Conservation (phyloP, 257 asterid species). For the Nicotiana paniculata region DNA sequence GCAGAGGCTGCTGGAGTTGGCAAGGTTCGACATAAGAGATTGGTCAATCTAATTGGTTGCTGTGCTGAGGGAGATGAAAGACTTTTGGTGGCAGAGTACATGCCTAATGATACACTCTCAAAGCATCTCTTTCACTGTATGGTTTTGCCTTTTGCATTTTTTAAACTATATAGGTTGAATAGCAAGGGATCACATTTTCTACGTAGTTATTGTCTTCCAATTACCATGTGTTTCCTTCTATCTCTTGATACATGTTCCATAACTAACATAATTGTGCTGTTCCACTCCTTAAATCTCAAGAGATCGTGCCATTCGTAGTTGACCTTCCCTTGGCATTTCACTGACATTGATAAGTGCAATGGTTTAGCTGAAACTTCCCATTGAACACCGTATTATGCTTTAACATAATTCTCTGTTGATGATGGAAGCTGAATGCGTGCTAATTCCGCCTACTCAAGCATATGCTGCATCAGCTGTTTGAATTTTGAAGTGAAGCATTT, state of each 20-base stretch:
- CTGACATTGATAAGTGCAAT: neutral
- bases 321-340: neutral
- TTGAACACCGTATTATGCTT: neutral
- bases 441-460: neutral
- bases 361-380: neutral
- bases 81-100: slow-evolving; percentile 79
- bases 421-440: neutral
- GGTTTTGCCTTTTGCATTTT: slow-evolving; percentile 9
- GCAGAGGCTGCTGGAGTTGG: slow-evolving; percentile 95
- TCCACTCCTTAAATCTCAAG: neutral
- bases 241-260: neutral
- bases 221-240: neutral
- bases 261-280: neutral
- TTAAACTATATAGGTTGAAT: neutral
- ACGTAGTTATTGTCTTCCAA: neutral
- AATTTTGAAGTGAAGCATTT: neutral
- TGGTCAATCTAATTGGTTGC: slow-evolving; percentile 85
- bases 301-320: neutral
- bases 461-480: neutral
- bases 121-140: slow-evolving; percentile 93
- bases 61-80: slow-evolving; percentile 98
- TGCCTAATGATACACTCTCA: slow-evolving; percentile 82
- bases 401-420: neutral
- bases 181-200: neutral
- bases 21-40: slow-evolving; percentile 73